Evolutionary conservation across 2,329 filamentous ascomycete species (phyloP).

Genomic region (Fusarium guadeloupense): DNA sequence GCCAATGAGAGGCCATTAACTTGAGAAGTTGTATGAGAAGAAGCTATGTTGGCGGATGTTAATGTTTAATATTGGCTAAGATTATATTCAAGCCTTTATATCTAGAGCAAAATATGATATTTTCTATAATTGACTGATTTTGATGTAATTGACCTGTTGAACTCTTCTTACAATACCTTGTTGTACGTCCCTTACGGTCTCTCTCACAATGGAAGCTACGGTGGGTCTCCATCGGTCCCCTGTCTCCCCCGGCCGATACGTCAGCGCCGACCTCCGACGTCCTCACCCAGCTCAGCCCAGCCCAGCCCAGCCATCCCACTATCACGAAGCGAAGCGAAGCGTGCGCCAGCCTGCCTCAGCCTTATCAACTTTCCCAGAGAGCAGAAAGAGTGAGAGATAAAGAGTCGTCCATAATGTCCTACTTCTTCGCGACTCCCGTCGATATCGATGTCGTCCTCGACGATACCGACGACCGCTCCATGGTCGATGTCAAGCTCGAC

Average conservation of each 20-base stretch:
- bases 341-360: conserved; percentile 35
- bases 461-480: conserved; percentile 90
- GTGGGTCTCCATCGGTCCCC: conserved; percentile 40
- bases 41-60: neutral
- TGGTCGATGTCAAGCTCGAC: conserved; percentile 97
- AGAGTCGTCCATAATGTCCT: conserved; percentile 74
- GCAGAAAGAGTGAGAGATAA: neutral
- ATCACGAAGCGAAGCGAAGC: conserved; percentile 20
- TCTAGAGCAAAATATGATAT: neutral
- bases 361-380: conserved; percentile 1
- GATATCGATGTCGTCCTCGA: conserved; percentile 99
- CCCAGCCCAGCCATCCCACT: conserved; percentile 33
- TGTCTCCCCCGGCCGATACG: conserved; percentile 45
- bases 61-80: neutral
- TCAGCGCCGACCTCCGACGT: conserved; percentile 45
- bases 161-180: too few relatives aligned
- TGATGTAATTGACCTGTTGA: neutral
- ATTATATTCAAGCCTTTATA: neutral
- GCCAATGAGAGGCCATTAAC: conserved; percentile 14
- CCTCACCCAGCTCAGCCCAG: conserved; percentile 29
- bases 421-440: conserved; percentile 97
- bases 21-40: neutral
- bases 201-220: conserved; percentile 28
- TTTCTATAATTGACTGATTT: neutral
- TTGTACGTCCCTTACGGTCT: too few relatives aligned